Base-by-base conservation (phyloP, 768 basidiomycete species). In the Russula sp. region DNA sequence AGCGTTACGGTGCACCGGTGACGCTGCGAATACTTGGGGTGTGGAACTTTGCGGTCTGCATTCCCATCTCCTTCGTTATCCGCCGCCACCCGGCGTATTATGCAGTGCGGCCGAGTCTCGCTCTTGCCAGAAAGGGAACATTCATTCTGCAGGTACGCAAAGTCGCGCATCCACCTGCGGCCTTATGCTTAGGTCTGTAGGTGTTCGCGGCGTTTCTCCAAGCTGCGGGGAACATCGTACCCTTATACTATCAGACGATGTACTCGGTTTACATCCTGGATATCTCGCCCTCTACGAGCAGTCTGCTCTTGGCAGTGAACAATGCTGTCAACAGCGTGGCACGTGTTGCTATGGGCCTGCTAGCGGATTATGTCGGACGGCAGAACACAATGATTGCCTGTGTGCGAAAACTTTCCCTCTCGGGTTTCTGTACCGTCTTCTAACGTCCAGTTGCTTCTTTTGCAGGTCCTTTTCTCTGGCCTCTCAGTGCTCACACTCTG, bases 141-240 rank as follows among this genome's bases (percentile, higher is more conserved):
- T 80, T 79, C 63, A 52, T 78, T 4, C 72, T 76, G 35, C 78
- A 79, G 75, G 78, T 75, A 54, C 6, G 65, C 10, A 20, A 32
- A 20, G 4, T 18, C 18, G 11, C 6, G 3, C 20, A 49, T 47
- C 40, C n/a, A 8, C 10, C 52, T 2, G 39, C 9, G 18, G 22
- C 34, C 37, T 31, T 1, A 35, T 11, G 22, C 40, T 47, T 27
- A 50, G n/a, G 47, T 53, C 44, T 18, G 40, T 20, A 79, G 78
- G 71, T 77, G 1, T 61, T 77, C 0, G 78, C 75, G 2, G 74
- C 78, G 0, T 75, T 79, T 57, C 67, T 79, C 18, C 78, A 79
- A 60, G 78, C 78, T 2, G 77, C 77, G 1, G 78, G 79, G 7
- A 79, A 79, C 63, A 71, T 77, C 61, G 74, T 80, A 31, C 79